phyloP scores from a whole-genome alignment of 2,329 filamentous ascomycete species.

The Colletotrichum sansevieriae region DNA sequence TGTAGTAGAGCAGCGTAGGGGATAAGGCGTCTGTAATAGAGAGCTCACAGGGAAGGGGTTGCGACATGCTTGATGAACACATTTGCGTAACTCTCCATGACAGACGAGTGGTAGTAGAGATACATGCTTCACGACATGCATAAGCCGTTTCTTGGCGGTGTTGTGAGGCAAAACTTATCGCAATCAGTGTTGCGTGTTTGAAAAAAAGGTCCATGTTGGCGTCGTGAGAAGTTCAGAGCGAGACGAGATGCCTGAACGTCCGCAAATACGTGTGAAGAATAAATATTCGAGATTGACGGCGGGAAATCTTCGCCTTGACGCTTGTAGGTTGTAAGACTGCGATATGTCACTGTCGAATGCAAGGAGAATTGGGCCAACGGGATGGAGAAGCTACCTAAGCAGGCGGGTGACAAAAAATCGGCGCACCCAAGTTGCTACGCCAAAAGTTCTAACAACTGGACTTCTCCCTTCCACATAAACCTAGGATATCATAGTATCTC shows the following conservation, averaged over 20 bases:
- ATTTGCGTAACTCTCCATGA: background rate
- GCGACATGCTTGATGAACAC: constrained; percentile 5
- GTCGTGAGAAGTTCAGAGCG: background rate
- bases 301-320: too few species aligned
- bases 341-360: too few species aligned
- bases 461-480: too few species aligned
- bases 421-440: too few species aligned
- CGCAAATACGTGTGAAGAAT: too few species aligned
- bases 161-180: background rate
- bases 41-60: background rate
- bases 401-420: too few species aligned
- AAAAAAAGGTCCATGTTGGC: background rate
- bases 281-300: too few species aligned
- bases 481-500: too few species aligned
- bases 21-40: background rate
- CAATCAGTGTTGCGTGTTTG: background rate
- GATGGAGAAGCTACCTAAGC: too few species aligned
- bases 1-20: background rate
- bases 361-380: too few species aligned
- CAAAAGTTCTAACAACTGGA: too few species aligned
- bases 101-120: constrained; percentile 15
- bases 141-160: background rate
- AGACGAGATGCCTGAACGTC: background rate
- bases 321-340: too few species aligned
- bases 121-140: constrained; percentile 15